Evolutionary conservation across 2,329 filamentous ascomycete genomes (phyloP), one percentile per base, ranked within the genome.

Genomic region (Apiospora phragmitis): DNA sequence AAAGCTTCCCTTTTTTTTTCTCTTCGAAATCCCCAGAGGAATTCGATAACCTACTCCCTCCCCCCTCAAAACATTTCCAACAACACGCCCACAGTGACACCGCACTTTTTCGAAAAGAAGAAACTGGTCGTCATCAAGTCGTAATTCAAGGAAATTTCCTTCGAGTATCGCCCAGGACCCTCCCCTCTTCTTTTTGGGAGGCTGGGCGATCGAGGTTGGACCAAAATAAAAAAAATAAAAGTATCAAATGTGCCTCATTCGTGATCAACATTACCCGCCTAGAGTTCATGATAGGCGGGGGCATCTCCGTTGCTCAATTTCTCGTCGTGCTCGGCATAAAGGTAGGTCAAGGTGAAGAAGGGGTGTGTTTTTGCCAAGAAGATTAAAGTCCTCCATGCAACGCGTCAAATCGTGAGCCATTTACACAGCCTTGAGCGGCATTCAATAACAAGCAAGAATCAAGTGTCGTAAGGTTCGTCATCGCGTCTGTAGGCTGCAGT

Each of bases 401-500:
- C 74, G 77, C 77, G 73, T 79, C 76, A 76, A 77, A 73, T 79
- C 78, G 75, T 79, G 74, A 79, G 75, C 74, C 78, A 77, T 79
- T 77, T 80, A 80, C 76, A 78, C 76, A 76, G 77, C 76, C 75
- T 73, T 74, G 69, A 75, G 71, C 71, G 77, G 76, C 77, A 74
- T 76, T 78, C 78, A 80, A 79, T 77, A 79, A 78, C 77, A 78
- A 77, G 77, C 77, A 80, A 79, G 65, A 67, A 67, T 67, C 65
- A 45, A 67, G 65, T 67, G 78, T 82, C 81, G 76, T 83, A 80
- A 81, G 78, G 75, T 80, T 83, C 79, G 79, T 83, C 77, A 79
- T 80, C 76, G 76, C 79, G 75, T 81, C 78, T 78, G 78, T 70
- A 71, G 68, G 73, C 70, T 70, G 69, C 62, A 69, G 75, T 73